These are phyloP conservation scores for Xylariales sp. DNA, from an alignment of 2,329 filamentous ascomycete species.

Conservation along the genomic window DNA sequence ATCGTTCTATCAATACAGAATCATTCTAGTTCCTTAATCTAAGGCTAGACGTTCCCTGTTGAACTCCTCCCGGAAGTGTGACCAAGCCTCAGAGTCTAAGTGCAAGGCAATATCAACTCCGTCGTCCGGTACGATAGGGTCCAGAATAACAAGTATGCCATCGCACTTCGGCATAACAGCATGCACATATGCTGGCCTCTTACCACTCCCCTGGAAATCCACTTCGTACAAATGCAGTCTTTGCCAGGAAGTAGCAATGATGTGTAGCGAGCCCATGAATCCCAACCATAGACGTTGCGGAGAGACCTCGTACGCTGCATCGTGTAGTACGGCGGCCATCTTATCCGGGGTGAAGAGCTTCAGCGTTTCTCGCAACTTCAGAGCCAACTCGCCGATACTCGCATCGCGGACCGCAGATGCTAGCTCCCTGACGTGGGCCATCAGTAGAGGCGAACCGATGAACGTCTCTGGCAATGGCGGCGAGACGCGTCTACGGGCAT, in stretches of 20 bases:
- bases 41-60: not conserved
- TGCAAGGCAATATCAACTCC: slow-evolving; percentile 31
- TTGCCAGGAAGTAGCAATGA: slow-evolving; percentile 41
- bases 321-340: slow-evolving; percentile 36
- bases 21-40: too few relatives aligned
- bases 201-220: slow-evolving; percentile 27
- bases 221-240: slow-evolving; percentile 33
- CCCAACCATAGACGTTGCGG: slow-evolving; percentile 45
- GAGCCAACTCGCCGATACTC: slow-evolving; percentile 22
- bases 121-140: slow-evolving; percentile 20
- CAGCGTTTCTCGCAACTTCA: slow-evolving; percentile 30
- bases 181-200: slow-evolving; percentile 32
- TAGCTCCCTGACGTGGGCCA: slow-evolving; percentile 27
- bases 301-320: slow-evolving; percentile 35
- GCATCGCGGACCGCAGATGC: slow-evolving; percentile 1
- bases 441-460: slow-evolving; percentile 38
- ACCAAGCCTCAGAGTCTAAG: slow-evolving; percentile 22
- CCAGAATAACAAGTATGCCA: slow-evolving; percentile 37
- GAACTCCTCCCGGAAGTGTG: not conserved
- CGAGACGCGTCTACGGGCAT: slow-evolving; percentile 31
- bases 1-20: too few relatives aligned
- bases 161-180: slow-evolving; percentile 37
- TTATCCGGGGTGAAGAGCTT: slow-evolving; percentile 30
- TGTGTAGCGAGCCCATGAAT: slow-evolving; percentile 37
- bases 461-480: slow-evolving; percentile 36